Evolutionary conservation across 208 protist species (phyloP), one percentile per base, ranked within the genome.

Genomic region (Crithidia bombi): DNA sequence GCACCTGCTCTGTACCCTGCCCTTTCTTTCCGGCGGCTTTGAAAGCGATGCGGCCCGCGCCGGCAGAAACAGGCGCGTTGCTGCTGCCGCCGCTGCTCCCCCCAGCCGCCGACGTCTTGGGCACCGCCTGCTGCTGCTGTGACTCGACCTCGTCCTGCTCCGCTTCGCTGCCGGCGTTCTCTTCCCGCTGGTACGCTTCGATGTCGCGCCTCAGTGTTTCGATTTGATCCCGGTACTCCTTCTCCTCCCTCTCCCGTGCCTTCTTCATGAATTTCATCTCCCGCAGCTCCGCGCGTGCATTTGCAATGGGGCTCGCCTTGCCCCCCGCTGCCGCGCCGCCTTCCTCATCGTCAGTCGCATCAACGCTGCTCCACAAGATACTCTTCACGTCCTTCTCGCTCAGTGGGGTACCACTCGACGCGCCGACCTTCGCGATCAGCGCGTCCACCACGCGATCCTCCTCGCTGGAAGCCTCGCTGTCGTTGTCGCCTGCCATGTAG

Each of bases 221-320:
- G 36, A 96, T 50, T 32, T 91, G 68, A 11, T 89, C 83, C 25
- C 44, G 61, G 56, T 90, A 86, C 14, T 76, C 79, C 59, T 82
- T 87, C 47, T 88, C 75, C 65, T 90, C 79, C 0, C 91, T 73
- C 55, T 91, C 81, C 3, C 65, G 85, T 3, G 93, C 87, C 11
- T 78, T 71, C 68, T 93, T 90, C 91, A 95, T 97, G 73, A 97
- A 96, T 64, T 90, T 86, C 89, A 95, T 94, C 32, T 69, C 77
- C 4, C 78, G 79, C 50, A 95, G 64, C 67, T 92, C 88, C 33
- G 75, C 51, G 6, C 86, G 85, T 14, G 90, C 89, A 65, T 88
- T 91, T 28, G 86, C 75, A 36, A 84, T 85, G 2, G 85, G 82
- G 30, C 69, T 86, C 38, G 33, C 32, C 50, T 21, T 78, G 33